A percentile compares a stretch with the other conserved stretches of the same genome.
Evolutionary conservation across 495 filamentous ascomycete species (phyloP).

Genomic region (Lasiosphaeria hispida): DNA sequence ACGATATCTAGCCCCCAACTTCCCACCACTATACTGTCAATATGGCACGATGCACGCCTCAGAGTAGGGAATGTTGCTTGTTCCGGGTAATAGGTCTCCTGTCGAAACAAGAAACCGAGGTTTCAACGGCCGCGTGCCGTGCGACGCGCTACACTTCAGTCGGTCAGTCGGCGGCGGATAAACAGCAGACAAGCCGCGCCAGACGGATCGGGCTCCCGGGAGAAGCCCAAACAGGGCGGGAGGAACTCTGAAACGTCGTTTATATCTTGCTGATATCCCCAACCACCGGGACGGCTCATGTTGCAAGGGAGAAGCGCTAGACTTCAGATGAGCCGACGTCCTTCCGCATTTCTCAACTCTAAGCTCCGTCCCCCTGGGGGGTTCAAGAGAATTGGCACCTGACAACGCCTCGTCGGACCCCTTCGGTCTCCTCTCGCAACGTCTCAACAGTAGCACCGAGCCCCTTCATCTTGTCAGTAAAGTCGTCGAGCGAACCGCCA

Average conservation of each 20-base stretch:
- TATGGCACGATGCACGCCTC: constrained; percentile 13
- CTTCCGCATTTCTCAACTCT: too few species aligned
- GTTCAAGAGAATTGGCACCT: constrained; percentile 37
- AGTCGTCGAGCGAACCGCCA: constrained; percentile 88
- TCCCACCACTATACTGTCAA: background rate
- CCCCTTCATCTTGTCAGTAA: constrained; percentile 60
- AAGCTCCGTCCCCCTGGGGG: background rate
- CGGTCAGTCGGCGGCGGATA: constrained; percentile 10
- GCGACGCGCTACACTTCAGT: constrained; percentile 3
- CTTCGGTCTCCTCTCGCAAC: constrained; percentile 61
- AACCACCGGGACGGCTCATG: background rate
- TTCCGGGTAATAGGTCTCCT: constrained; percentile 7
- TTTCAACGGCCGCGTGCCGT: constrained; percentile 12
- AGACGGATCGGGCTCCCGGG: constrained; percentile 3
- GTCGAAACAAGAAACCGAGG: constrained; percentile 9
- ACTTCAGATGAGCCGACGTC: background rate
- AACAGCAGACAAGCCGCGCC: constrained; percentile 7
- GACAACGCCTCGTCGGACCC: constrained; percentile 56
- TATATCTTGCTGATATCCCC: constrained; percentile 3
- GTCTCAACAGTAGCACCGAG: constrained; percentile 55
- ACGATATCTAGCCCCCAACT: background rate
- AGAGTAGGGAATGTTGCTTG: background rate
- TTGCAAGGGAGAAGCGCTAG: background rate
- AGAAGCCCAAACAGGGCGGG: constrained; percentile 1
- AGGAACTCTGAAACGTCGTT: constrained; percentile 13